phyloP scores from a whole-genome alignment of 352 stramenopile species.

The Pythium plurisporium region DNA sequence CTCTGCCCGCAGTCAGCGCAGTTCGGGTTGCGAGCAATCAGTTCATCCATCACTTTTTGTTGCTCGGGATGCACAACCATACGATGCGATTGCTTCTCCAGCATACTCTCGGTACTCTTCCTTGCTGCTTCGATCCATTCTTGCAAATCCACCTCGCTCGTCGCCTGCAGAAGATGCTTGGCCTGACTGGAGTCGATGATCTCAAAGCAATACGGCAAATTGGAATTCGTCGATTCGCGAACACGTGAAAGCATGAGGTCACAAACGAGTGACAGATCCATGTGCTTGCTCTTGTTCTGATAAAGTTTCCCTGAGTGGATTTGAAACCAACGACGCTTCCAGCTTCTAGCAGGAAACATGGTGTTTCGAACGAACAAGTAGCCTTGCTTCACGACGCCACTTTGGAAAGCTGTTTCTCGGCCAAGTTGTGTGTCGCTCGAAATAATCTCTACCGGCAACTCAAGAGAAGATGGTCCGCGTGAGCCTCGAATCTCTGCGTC shows the following conservation, averaged over 20 bases:
- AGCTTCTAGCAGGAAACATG: conserved; percentile 77
- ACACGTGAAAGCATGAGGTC: conserved; percentile 81
- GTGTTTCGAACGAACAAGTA: conserved; percentile 85
- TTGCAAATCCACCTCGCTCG: conserved; percentile 64
- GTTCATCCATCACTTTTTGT: conserved; percentile 56
- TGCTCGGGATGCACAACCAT: conserved; percentile 80
- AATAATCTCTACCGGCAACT: conserved; percentile 76
- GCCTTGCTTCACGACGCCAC: conserved; percentile 63
- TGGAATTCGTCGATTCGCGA: conserved; percentile 44
- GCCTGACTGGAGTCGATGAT: conserved; percentile 78
- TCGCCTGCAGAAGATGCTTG: conserved; percentile 73
- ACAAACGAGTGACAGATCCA: conserved; percentile 72
- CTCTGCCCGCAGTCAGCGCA: conserved; percentile 74
- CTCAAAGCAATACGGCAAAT: conserved; percentile 74
- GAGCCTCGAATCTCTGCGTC: conserved; percentile 29
- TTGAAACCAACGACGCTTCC: conserved; percentile 86
- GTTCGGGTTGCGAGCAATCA: conserved; percentile 46
- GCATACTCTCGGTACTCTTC: conserved; percentile 73
- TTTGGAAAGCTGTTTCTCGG: conserved; percentile 28
- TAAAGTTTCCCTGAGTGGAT: conserved; percentile 86
- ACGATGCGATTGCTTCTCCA: conserved; percentile 81
- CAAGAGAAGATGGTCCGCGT: conserved; percentile 32
- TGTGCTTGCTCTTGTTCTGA: conserved; percentile 72
- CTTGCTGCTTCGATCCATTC: conserved; percentile 82
- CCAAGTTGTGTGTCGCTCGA: conserved; percentile 59